Base-by-base conservation (phyloP, 1,284 basidiomycete genomes). In the Pulveroboletus sp. region DNA sequence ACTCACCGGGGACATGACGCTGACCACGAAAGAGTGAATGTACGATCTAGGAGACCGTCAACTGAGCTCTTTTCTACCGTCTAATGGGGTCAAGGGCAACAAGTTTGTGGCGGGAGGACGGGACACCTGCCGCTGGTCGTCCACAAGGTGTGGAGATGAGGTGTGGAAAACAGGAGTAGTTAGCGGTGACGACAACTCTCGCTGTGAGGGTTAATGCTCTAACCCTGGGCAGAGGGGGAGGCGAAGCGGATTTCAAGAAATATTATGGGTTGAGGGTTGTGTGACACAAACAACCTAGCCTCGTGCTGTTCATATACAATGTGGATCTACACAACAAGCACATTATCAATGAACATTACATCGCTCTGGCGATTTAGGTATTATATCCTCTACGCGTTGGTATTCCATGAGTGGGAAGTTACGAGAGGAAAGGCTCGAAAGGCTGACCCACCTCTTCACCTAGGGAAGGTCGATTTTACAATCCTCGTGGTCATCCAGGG, bases 1-100 rank as follows among this genome's bases (percentile, higher is more conserved):
- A 63, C 73, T 69, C 52, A 71, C 70, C 45, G 70, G 70, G 25
- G 73, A 75, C 71, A 75, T 74, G 59, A 47, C 39, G 17, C 51
- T 49, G 48, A 43, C 39, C 52, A 47, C 39, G 54, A 51, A 54
- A 44, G 60, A 46, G 54, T 49, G 54, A 31, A 61, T 60, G 58
- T 43, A 49, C 35, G 51, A 48, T 47, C 17, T 33, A 38, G 42
- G 24, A 44, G 47, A 38, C 45, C 17, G 39, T 38, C 45, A 25
- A 42, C 40, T 29, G 50, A 22, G 48, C 51, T 62, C 70, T 72
- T 73, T 72, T 74, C 67, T 72, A 74, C 48, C 46, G 28, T 52
- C 40, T 40, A 47, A 60, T 50, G 56, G 72, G 72, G 70, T 59
- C 67, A 14, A 62, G 70, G 65, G 71, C 70, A 72, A 63, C 47